Base-by-base conservation (phyloP, 495 filamentous ascomycete species). In the Penicillium dipodomyicola region DNA sequence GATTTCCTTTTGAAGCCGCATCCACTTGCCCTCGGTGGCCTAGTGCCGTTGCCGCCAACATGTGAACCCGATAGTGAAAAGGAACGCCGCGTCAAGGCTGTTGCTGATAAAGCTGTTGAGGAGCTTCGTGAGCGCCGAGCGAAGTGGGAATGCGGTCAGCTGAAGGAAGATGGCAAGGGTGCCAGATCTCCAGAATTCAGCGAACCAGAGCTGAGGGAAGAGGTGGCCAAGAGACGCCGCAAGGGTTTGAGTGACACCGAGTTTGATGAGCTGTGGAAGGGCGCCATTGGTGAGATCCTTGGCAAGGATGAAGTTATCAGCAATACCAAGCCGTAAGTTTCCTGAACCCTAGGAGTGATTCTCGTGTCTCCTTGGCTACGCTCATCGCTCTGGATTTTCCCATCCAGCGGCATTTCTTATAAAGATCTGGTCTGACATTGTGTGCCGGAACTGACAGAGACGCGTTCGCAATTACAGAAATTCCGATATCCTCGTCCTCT, bases 51-150 rank as follows among this genome's bases (percentile, higher is more conserved):
- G 27, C 83, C 93, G 1, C 93, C 94, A 12, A 91, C 88, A n/a
- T 98, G 94, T 68, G 93, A 96, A 68, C 87, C 95, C 1, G 95
- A 98, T 68, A 89, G 91, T 48, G 90, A 93, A 68, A 97, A 96
- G 66, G 89, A 87, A 19, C 87, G 91, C 46, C 84, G 86, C 25
- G 90, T 97, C 43, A 87, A 91, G 64, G 83, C 86, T 37, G 91
- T 98, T 23, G 91, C 91, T 4, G 87, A 97, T 71, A 87, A 85
- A 64, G 91, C 91, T 3, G 83, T 97, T 11, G 90, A 96, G 64
- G 87, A 94, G 60, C 80, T 98, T 49, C 82, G 95, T 40, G 87
- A 96, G 52, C 84, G 89, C 39, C 81, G 88, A 56, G 94, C 94
- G 52, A 87, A 91, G 65, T 96, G 83, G 60, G 93, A 97, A 71